Base-by-base conservation (phyloP, 768 basidiomycete species). In the Leccinellum rugosiceps region DNA sequence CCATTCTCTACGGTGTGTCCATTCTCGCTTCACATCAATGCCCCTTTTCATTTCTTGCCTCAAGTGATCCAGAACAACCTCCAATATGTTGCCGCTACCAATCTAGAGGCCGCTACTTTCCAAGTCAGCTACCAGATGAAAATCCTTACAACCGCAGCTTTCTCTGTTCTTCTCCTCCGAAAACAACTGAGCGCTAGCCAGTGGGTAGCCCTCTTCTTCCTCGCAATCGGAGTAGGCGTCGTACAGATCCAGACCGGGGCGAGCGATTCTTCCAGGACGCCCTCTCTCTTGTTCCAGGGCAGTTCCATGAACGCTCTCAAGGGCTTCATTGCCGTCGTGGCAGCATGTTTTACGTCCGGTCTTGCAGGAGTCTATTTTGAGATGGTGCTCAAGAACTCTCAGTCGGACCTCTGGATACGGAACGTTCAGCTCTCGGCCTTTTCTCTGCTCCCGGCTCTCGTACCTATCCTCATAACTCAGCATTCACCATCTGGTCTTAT, bases 51-150 rank as follows among this genome's bases (percentile, higher is more conserved):
- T 52, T 15, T 19, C 35, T 41, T 23, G 10, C 25, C 25, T 45
- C 23, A 66, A 85, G 90, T 94, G 68, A 84, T 95, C 58, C 92
- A 98, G 78, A 96, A 96, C 77, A 93, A 93, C 77, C 79, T 98
- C 32, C 95, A 97, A 74, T 98, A 93, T 72, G 87, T 95, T 53
- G 95, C 95, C 32, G 92, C 91, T 6, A 88, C 90, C 44, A 98
- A 98, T 73, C 78, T 98, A 58, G 88, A 94, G 63, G 94, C 92
- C 15, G 94, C 95, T 21, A 97, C 94, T 15, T 98, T 98, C 75
- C 95, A 97, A 73, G 94, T 96, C 69, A 92, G 87, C 45, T 95
- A 95, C 74, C 94, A 96, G 72, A 96, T 96, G 94, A 96, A 96
- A 74, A 94, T 96, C 67, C 84, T 96, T 63, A 95, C 94, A 35